Evolutionary conservation across 805 yeast species (phyloP), one percentile per base, ranked within the genome.

Genomic region (Yueomyces sp.): DNA sequence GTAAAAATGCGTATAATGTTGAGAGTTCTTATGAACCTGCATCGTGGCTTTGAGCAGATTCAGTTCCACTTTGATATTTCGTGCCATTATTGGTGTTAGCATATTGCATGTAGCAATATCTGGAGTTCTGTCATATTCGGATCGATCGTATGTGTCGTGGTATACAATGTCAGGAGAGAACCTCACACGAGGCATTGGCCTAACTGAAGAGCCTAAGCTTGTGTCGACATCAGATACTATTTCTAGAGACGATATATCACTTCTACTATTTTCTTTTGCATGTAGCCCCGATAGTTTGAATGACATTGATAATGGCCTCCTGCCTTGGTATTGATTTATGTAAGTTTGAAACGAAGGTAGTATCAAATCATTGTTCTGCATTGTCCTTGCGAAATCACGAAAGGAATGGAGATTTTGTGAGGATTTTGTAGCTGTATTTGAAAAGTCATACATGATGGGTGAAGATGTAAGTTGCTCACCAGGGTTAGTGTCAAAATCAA

Each of bases 61-160:
- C 57, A 90, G 67, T 62, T 90, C 97, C 36, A 81, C 83, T 63
- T 80, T 82, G 53, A 90, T 86, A 62, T 76, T 77, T 60, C 85
- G 87, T 0, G 96, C 96, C 57, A 87, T 64, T 45, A 73, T 69
- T 4, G 96, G 95, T 1, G 95, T 87, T 59, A 87, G 69, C 57
- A 81, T 86, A 62, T 88, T 86, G 64, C 96, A 90, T 2, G 96
- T 87, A 3, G 95, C 94, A 30, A 79, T 69, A 49, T 87, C 96
- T 0, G 96, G 96, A 50, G 80, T 86, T 54, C 98, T 77, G 61
- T 90, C 96, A 61, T 90, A 90, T 50, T 84, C 96, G 26, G 74
- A 79, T 36, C 79, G 79, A 46, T 80, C 74, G 60, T 82, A 86
- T 0, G 96, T 90, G 47, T 86, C 94, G 62, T 79, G 90, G 38